A percentile compares a stretch with the other conserved stretches of the same genome.
Evolutionary conservation across 148 eudicot genomes (phyloP).

Genomic region (Cornus suecica): DNA sequence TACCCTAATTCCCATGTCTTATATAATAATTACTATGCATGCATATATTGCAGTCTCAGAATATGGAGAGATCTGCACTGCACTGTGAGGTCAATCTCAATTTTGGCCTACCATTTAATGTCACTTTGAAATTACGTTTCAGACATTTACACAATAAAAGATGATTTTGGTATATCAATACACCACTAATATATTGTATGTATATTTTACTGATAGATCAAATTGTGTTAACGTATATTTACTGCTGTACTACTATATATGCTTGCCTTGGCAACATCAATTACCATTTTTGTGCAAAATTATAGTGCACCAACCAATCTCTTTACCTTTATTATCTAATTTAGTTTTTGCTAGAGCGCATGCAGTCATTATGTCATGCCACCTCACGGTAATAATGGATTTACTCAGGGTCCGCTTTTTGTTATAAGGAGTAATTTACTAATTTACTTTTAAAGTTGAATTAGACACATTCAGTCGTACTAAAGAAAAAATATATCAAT

Average conservation of each 20-base stretch:
- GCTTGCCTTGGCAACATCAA: too few species aligned
- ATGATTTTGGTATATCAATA: not conserved
- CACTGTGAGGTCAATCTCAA: conserved; percentile 21
- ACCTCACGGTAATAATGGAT: not conserved
- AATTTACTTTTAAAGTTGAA: too few species aligned
- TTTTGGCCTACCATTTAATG: conserved; percentile 9
- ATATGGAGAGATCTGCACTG: not conserved
- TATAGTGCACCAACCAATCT: not conserved
- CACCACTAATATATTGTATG: not conserved
- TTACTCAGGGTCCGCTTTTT: too few species aligned
- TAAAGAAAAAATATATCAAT: too few species aligned
- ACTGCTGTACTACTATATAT: not conserved
- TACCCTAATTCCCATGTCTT: conserved; percentile 2
- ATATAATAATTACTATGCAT: not conserved
- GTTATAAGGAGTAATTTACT: too few species aligned
- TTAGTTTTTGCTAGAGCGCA: too few species aligned
- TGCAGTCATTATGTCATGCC: not conserved
- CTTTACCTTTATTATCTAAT: too few species aligned
- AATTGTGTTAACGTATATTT: too few species aligned
- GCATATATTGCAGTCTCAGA: not conserved
- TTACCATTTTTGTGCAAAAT: too few species aligned
- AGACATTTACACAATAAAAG: too few species aligned
- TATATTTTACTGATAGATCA: too few species aligned
- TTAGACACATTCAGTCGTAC: too few species aligned
- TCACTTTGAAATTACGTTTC: not conserved